Evolutionary conservation across 768 basidiomycete genomes (phyloP).

Genomic region (Boletellus emodensis): DNA sequence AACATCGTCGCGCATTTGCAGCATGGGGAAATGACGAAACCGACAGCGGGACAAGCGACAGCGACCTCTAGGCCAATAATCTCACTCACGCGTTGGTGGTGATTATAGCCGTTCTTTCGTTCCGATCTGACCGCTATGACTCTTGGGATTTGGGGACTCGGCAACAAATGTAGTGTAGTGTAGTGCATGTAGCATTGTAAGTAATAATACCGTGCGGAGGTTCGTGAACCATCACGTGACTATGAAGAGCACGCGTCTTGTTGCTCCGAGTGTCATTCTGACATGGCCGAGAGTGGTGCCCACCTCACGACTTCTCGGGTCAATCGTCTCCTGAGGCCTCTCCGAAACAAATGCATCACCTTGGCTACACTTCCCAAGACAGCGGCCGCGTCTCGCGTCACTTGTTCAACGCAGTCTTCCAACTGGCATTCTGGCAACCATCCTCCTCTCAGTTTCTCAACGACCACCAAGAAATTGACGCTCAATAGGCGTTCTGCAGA

Average conservation of each 20-base stretch:
- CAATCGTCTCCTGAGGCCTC: slow-evolving; percentile 44
- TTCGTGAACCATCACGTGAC: neutral
- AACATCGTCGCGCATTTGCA: slow-evolving; percentile 61
- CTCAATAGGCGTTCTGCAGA: slow-evolving; percentile 33
- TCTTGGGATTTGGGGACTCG: neutral
- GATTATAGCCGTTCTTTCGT: slow-evolving; percentile 1
- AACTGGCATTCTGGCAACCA: slow-evolving; percentile 18
- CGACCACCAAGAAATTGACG: slow-evolving; percentile 32
- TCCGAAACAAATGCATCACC: slow-evolving; percentile 43
- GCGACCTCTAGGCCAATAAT: slow-evolving; percentile 36
- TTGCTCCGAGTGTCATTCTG: neutral
- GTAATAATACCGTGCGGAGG: neutral
- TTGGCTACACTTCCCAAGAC: slow-evolving; percentile 29
- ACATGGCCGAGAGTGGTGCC: slow-evolving; percentile 22
- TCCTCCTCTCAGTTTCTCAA: slow-evolving; percentile 36
- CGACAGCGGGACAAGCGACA: slow-evolving; percentile 79
- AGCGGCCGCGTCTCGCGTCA: slow-evolving; percentile 12
- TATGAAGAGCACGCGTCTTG: slow-evolving; percentile 11
- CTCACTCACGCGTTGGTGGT: neutral
- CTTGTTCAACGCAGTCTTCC: slow-evolving; percentile 15
- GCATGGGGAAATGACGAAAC: slow-evolving; percentile 89
- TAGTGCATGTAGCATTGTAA: neutral
- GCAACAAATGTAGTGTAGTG: neutral
- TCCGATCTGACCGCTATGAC: neutral
- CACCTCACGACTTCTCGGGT: slow-evolving; percentile 39